phyloP scores from a whole-genome alignment of 148 eudicot species.

The Rhododendron molle region DNA sequence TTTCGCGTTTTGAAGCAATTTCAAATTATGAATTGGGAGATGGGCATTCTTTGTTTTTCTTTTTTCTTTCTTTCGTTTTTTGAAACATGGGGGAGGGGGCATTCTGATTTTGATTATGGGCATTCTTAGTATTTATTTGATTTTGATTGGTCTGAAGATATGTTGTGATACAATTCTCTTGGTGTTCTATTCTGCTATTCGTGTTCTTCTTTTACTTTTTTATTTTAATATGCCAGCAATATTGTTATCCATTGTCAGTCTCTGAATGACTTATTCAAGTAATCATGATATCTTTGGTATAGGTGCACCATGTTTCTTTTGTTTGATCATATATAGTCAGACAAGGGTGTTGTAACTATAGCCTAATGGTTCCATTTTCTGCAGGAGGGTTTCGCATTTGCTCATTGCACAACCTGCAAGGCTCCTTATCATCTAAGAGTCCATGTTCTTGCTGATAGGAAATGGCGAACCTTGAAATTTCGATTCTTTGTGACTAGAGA shows the following conservation, averaged over 20 bases:
- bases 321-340: not conserved
- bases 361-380: slow-evolving; percentile 14
- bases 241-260: not conserved
- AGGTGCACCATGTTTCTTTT: not conserved
- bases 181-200: not conserved
- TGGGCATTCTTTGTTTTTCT: not conserved
- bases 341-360: not conserved
- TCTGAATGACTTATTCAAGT: slow-evolving; percentile 8
- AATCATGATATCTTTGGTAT: not conserved
- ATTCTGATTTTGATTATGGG: not conserved
- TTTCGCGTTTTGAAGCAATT: not conserved
- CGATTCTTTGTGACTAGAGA: slow-evolving; percentile 95
- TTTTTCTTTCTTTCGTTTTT: not conserved
- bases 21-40: not conserved
- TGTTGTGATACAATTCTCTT: not conserved
- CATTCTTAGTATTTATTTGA: too few species aligned
- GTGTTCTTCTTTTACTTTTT: not conserved
- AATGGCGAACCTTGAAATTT: slow-evolving; percentile 91
- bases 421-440: slow-evolving; percentile 89
- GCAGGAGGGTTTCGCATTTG: slow-evolving; percentile 98
- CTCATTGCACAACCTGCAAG: slow-evolving; percentile 98
- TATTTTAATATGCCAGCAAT: not conserved
- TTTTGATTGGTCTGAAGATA: not conserved
- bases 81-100: not conserved
- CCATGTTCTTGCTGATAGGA: slow-evolving; percentile 79